These are phyloP conservation scores for Colletotrichum aenigma DNA, from an alignment of 2,329 filamentous ascomycete genomes.

Conservation along the genomic window DNA sequence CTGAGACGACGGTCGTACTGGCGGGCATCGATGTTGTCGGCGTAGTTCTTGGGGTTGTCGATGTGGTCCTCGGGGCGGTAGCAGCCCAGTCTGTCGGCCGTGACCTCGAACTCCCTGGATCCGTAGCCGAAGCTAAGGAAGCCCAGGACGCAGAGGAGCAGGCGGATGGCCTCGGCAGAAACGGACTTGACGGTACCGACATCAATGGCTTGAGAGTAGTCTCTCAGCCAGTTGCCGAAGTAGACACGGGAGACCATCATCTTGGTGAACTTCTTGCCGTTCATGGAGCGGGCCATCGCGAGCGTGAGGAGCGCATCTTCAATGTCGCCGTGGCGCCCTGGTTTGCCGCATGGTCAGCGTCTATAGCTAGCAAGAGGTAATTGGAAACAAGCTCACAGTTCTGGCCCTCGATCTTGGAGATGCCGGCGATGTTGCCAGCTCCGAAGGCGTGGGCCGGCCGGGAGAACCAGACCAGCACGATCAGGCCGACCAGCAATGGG, in stretches of 20 bases:
- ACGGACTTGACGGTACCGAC: constrained; percentile 92
- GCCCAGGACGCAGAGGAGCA: constrained; percentile 85
- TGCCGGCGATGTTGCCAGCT: constrained; percentile 84
- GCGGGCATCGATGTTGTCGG: constrained; percentile 84
- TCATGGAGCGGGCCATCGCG: constrained; percentile 56
- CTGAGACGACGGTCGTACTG: constrained; percentile 82
- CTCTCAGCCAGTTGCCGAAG: constrained; percentile 93
- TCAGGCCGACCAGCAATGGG: constrained; percentile 57
- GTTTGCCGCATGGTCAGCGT: constrained; percentile 22
- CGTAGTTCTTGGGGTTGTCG: constrained; percentile 77
- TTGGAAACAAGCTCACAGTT: constrained; percentile 64
- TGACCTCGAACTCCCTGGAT: constrained; percentile 86
- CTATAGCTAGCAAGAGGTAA: neutral
- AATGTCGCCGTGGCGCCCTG: constrained; percentile 87
- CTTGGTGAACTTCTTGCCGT: constrained; percentile 83
- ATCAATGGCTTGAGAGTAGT: constrained; percentile 94
- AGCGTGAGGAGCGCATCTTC: constrained; percentile 86
- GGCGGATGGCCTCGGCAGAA: constrained; percentile 87
- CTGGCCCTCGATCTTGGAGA: constrained; percentile 80
- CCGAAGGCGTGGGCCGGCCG: constrained; percentile 78
- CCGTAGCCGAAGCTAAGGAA: constrained; percentile 89
- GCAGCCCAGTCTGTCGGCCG: constrained; percentile 76
- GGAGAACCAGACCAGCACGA: constrained; percentile 70
- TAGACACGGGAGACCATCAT: constrained; percentile 88
- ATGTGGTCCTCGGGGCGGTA: constrained; percentile 87